These are phyloP conservation scores for Coniochaeta ligniaria DNA, from an alignment of 2,329 filamentous ascomycete genomes.

Conservation along the genomic window DNA sequence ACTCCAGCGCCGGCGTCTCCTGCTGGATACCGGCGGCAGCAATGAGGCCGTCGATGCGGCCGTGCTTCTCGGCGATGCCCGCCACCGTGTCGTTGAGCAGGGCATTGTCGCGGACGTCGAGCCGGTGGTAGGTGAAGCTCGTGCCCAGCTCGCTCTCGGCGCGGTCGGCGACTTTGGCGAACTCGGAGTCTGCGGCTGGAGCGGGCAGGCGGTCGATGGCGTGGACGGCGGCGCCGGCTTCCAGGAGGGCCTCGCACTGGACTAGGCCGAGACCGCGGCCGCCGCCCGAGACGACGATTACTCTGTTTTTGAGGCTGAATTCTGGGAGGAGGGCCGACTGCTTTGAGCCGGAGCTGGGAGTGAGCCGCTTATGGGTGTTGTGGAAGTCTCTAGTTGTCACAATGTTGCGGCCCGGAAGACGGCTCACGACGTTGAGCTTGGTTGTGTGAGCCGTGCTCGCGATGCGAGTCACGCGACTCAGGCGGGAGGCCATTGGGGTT, in stretches of 20 bases:
- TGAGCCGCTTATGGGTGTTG: conserved; percentile 5
- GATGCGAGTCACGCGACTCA: background rate
- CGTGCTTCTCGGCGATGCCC: conserved; percentile 61
- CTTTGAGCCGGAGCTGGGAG: background rate
- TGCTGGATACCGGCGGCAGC: conserved; percentile 68
- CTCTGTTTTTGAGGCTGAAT: conserved; percentile 67
- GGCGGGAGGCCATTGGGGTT: background rate
- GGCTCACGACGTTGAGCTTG: background rate
- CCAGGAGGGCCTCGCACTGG: conserved; percentile 70
- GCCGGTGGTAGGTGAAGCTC: conserved; percentile 64
- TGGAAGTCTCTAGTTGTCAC: conserved; percentile 4
- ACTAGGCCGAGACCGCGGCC: conserved; percentile 72
- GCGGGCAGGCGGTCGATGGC: conserved; percentile 56
- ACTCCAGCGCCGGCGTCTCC: conserved; percentile 76
- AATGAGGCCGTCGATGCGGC: conserved; percentile 72
- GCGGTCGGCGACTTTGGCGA: conserved; percentile 55
- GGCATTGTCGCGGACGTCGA: conserved; percentile 70
- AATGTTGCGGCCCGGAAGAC: background rate
- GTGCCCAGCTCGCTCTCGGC: conserved; percentile 59
- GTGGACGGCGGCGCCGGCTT: conserved; percentile 70
- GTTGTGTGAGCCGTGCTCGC: background rate
- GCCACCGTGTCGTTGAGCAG: conserved; percentile 60
- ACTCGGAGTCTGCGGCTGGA: conserved; percentile 50
- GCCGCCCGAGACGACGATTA: conserved; percentile 70
- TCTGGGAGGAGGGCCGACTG: conserved; percentile 47